A percentile compares a stretch with the other conserved stretches of the same genome.
Evolutionary conservation across 2,329 filamentous ascomycete species (phyloP).

Genomic region (Stagonosporopsis tanaceti): DNA sequence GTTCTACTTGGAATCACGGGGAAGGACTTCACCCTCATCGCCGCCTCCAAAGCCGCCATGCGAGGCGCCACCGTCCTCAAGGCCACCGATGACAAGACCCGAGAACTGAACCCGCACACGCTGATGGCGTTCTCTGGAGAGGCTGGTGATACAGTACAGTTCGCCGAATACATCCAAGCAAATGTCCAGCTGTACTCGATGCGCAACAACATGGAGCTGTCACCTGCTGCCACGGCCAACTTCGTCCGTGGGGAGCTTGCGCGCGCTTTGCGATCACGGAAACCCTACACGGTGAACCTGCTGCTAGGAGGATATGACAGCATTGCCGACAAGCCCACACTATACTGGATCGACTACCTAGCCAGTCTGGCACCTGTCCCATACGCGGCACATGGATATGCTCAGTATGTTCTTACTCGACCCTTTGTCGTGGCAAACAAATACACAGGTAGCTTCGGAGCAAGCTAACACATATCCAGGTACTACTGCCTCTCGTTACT

Average conservation of each 20-base stretch:
- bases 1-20: constrained; percentile 97
- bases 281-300: constrained; percentile 96
- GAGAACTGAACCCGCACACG: constrained; percentile 89
- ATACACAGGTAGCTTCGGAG: not conserved
- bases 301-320: constrained; percentile 92
- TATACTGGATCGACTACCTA: constrained; percentile 98
- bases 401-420: constrained; percentile 71
- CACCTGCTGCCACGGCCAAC: constrained; percentile 85
- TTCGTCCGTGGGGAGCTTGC: constrained; percentile 96
- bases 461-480: constrained; percentile 52
- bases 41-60: constrained; percentile 97
- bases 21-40: constrained; percentile 98
- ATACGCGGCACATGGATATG: constrained; percentile 97
- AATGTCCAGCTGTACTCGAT: constrained; percentile 98
- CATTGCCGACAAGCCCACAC: constrained; percentile 85
- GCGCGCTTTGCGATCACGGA: constrained; percentile 85
- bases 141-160: constrained; percentile 98
- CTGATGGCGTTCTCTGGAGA: constrained; percentile 96
- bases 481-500: constrained; percentile 98
- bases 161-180: constrained; percentile 98
- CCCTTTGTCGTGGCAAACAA: not conserved
- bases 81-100: constrained; percentile 94
- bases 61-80: constrained; percentile 96
- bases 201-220: constrained; percentile 94
- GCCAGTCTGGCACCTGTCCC: constrained; percentile 86